Base-by-base conservation (phyloP, 2,329 filamentous ascomycete species). In the Calonectria naviculata region DNA sequence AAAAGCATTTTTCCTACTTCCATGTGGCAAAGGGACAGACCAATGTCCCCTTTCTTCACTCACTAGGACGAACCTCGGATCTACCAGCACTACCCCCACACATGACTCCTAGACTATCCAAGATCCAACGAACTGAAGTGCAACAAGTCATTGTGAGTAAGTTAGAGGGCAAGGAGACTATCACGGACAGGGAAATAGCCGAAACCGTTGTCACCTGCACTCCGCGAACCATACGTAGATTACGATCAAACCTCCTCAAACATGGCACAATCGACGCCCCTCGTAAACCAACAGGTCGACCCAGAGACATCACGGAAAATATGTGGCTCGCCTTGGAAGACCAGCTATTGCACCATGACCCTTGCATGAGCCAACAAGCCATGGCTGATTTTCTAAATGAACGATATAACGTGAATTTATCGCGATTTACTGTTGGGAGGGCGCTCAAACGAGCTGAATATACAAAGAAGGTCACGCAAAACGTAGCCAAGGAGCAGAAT, bases 401-500 rank as follows among this genome's bases (percentile, higher is more conserved):
- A 63, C 60, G 17, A 63, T 63, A 63, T 21, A 12, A 24, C 28
- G 41, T 47, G 19, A 63, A 63, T 19, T n/a, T 63, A 7, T 63
- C 60, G n/a, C 60, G 41, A 47, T 24, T 13, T 24, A 63, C 60
- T 13, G 36, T 63, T 29, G 15, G 42, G 46, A 63, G 60, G 44
- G 15, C 36, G 15, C 56, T 61, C 28, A 29, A 61, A 61, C 36
- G 56, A 63, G 60, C 28, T 15, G 60, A 41, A 28, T 63, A 41
- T 41, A 63, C 60, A 7, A 47, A 62, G 58, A 62, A 63, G 21
- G 41, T 63, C 29, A 63, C 29, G 7, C 60, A 46, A 63, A 47
- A 63, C 41, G 29, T 63, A 19, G 65, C 65, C 15, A 67, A 67
- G 62, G 65, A 67, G 65, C 65, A 47, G 81, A 81, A 81, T 29